Percentiles rank a stretch among this genome's conserved stretches.
These are phyloP conservation scores for Microascus cirrosus DNA, from an alignment of 2,329 filamentous ascomycete genomes.

Conservation along the genomic window DNA sequence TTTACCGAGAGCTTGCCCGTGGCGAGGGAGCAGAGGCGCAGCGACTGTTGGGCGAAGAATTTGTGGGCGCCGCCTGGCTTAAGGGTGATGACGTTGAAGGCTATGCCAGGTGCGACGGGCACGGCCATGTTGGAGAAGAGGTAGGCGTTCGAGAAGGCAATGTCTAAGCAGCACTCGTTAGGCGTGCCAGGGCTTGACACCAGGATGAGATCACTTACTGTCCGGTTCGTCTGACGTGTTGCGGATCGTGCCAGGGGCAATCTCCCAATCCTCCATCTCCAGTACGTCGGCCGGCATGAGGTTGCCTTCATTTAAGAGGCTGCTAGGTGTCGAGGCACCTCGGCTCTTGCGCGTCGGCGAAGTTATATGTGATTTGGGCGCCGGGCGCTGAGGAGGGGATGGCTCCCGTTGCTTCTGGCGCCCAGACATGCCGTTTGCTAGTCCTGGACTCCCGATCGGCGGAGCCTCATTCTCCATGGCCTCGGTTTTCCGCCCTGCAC, in stretches of 20 bases:
- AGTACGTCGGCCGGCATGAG: constrained; percentile 9
- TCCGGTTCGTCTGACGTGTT: constrained; percentile 2
- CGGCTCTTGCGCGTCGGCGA: not conserved
- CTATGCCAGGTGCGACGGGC: constrained; percentile 21
- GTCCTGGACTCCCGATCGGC: not conserved
- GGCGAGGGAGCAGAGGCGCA: constrained; percentile 27
- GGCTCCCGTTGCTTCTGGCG: too few relatives aligned
- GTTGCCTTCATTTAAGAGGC: not conserved
- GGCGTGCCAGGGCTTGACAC: not conserved
- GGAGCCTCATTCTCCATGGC: not conserved
- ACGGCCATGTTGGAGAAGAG: constrained; percentile 23
- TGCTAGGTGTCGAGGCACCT: not conserved
- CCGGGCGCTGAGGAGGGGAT: not conserved
- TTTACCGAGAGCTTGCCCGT: constrained; percentile 28
- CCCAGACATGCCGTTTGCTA: not conserved
- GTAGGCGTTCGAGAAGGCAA: constrained; percentile 32
- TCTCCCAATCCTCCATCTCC: constrained; percentile 32
- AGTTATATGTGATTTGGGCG: not conserved
- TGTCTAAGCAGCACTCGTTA: constrained; percentile 15
- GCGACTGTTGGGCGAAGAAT: constrained; percentile 15
- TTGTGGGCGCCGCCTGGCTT: constrained; percentile 23
- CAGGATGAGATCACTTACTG: not conserved
- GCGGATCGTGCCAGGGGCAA: constrained; percentile 28
- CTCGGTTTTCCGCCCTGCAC: too few relatives aligned
- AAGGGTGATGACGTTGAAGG: constrained; percentile 27